phyloP scores from a whole-genome alignment of 2,329 filamentous ascomycete genomes.

The Coniella lustricola region DNA sequence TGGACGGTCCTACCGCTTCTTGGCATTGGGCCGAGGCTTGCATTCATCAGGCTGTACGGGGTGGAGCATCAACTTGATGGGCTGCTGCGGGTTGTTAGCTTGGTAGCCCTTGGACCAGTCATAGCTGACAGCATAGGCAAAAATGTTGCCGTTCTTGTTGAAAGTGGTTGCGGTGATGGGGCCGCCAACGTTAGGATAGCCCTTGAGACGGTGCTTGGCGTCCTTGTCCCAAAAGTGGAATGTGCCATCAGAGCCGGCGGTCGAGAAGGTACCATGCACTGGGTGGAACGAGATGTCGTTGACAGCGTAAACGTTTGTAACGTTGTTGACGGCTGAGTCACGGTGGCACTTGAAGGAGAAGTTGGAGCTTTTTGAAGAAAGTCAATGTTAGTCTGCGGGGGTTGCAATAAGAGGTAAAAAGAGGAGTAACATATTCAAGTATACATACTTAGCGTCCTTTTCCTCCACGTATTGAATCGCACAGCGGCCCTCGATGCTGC shows the following conservation, averaged over 20 bases:
- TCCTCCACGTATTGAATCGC: conserved; percentile 98
- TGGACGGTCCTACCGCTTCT: conserved; percentile 44
- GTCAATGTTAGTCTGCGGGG: conserved; percentile 5
- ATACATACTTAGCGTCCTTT: conserved; percentile 65
- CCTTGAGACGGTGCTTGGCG: conserved; percentile 81
- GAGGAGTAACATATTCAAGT: background rate
- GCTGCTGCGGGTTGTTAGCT: conserved; percentile 66
- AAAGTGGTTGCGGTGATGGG: conserved; percentile 90
- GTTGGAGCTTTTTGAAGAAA: conserved; percentile 55
- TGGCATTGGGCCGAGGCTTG: conserved; percentile 52
- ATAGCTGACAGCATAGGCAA: conserved; percentile 87
- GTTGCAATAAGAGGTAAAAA: background rate
- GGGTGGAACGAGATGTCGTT: conserved; percentile 99
- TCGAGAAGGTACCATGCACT: conserved; percentile 95
- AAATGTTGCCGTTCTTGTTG: conserved; percentile 76
- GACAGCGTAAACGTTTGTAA: conserved; percentile 86
- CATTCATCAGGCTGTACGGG: conserved; percentile 59
- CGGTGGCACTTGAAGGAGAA: conserved; percentile 99
- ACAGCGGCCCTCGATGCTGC: conserved; percentile 93
- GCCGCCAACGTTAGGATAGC: conserved; percentile 76
- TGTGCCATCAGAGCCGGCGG: conserved; percentile 88
- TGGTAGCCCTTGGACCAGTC: conserved; percentile 98
- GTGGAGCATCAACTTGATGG: conserved; percentile 81
- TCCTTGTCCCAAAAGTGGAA: conserved; percentile 98
- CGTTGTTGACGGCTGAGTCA: conserved; percentile 65